phyloP scores from a whole-genome alignment of 768 basidiomycete genomes.

The Amyloporia xantha region DNA sequence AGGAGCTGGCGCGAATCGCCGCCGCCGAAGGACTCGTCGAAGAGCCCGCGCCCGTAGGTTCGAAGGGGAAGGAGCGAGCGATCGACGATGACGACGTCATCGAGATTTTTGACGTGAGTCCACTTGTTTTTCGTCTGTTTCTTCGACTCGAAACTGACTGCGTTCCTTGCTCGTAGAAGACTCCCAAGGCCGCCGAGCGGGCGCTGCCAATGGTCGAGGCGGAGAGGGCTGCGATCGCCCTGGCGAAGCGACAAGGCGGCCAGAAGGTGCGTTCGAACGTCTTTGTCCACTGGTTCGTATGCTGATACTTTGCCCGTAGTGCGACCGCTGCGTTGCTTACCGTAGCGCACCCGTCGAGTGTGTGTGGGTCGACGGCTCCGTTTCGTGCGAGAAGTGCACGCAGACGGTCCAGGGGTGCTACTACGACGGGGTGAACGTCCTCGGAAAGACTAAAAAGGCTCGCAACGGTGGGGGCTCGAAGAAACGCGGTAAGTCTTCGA shows the following conservation, averaged over 20 bases:
- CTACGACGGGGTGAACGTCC: not conserved
- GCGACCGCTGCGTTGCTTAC: not conserved
- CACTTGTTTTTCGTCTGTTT: not conserved
- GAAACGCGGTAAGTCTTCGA: not conserved
- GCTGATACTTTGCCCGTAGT: not conserved
- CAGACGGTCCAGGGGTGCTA: not conserved
- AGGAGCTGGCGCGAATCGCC: not conserved
- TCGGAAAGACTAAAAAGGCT: not conserved
- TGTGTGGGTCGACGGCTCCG: not conserved
- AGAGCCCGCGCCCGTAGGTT: not conserved
- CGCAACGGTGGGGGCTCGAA: not conserved
- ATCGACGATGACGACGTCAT: not conserved
- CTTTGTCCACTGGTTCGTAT: not conserved
- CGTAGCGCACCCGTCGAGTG: not conserved
- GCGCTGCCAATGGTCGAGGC: not conserved
- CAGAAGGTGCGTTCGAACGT: not conserved
- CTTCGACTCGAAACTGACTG: not conserved
- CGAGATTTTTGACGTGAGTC: not conserved
- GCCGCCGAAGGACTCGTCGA: not conserved
- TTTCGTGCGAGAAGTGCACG: not conserved
- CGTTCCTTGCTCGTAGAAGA: not conserved
- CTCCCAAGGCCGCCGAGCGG: not conserved
- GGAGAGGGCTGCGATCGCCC: not conserved
- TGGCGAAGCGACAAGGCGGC: not conserved
- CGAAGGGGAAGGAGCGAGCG: not conserved